phyloP scores from a whole-genome alignment of 441 rosid species.

The Adansonia grandidieri region DNA sequence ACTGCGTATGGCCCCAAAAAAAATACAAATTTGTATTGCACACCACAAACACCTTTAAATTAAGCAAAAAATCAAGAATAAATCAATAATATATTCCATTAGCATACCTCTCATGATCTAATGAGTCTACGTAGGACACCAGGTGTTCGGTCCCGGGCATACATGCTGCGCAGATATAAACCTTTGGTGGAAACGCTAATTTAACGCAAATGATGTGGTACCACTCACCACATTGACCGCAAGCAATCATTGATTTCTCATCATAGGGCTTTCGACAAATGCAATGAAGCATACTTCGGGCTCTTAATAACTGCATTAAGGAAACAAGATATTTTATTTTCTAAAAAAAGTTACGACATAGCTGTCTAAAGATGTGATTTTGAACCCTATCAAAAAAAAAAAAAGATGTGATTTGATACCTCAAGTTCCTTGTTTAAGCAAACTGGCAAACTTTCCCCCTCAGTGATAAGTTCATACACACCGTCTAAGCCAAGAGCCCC shows the following conservation, averaged over 20 bases:
- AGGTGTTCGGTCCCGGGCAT: slow-evolving; percentile 42
- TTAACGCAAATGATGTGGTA: slow-evolving; percentile 77
- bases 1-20: neutral
- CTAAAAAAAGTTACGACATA: neutral
- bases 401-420: slow-evolving; percentile 44
- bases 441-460: slow-evolving; percentile 71
- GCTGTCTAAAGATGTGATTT: slow-evolving; percentile 5
- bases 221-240: slow-evolving; percentile 70
- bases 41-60: neutral
- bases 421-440: slow-evolving; percentile 63
- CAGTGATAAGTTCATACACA: slow-evolving; percentile 68
- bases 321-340: slow-evolving; percentile 27
- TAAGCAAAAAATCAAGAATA: neutral
- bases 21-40: neutral
- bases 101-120: slow-evolving; percentile 52
- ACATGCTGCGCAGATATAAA: slow-evolving; percentile 80
- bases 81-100: slow-evolving; percentile 6
- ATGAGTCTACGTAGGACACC: slow-evolving; percentile 29
- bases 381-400: too few relatives aligned
- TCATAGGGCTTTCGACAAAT: slow-evolving; percentile 80
- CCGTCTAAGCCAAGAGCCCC: slow-evolving; percentile 69
- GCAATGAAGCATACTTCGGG: slow-evolving; percentile 83
- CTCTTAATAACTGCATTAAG: slow-evolving; percentile 61
- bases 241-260: slow-evolving; percentile 61
- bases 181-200: slow-evolving; percentile 46